Evolutionary conservation across 495 filamentous ascomycete species (phyloP).

Genomic region (Aspergillus haitiensis): DNA sequence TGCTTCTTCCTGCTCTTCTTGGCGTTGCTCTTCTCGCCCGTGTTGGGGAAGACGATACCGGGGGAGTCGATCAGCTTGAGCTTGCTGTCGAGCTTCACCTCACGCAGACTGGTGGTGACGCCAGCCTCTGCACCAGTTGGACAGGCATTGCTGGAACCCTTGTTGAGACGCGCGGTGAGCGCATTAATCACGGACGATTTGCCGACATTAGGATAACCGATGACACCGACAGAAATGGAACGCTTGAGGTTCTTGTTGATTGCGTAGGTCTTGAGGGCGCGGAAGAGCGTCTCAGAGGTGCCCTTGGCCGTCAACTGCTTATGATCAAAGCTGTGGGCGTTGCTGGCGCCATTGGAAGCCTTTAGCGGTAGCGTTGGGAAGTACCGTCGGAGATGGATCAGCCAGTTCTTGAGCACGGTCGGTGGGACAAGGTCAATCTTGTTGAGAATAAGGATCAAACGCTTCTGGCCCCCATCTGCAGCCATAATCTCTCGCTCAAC

Average conservation of each 20-base stretch:
- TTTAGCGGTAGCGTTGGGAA: slow-evolving; percentile 93
- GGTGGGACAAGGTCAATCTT: slow-evolving; percentile 94
- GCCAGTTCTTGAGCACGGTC: slow-evolving; percentile 77
- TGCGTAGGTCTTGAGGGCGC: slow-evolving; percentile 88
- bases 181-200: slow-evolving; percentile 98
- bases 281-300: slow-evolving; percentile 85
- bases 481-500: slow-evolving; percentile 89
- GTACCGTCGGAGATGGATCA: slow-evolving; percentile 79
- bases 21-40: slow-evolving; percentile 46
- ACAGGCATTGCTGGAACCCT: slow-evolving; percentile 65
- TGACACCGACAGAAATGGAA: slow-evolving; percentile 86
- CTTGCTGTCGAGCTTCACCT: slow-evolving; percentile 93
- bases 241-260: slow-evolving; percentile 80
- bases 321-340: slow-evolving; percentile 91
- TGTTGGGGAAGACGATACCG: slow-evolving; percentile 86
- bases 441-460: slow-evolving; percentile 91
- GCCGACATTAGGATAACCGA: slow-evolving; percentile 96
- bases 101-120: slow-evolving; percentile 82
- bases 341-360: slow-evolving; percentile 77
- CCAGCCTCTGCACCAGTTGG: slow-evolving; percentile 91
- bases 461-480: slow-evolving; percentile 76
- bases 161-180: slow-evolving; percentile 76
- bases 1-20: slow-evolving; percentile 55
- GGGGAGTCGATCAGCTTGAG: slow-evolving; percentile 93
- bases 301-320: slow-evolving; percentile 82